phyloP scores from a whole-genome alignment of 1,284 basidiomycete genomes.

The Cryptococcus maquisensis region DNA sequence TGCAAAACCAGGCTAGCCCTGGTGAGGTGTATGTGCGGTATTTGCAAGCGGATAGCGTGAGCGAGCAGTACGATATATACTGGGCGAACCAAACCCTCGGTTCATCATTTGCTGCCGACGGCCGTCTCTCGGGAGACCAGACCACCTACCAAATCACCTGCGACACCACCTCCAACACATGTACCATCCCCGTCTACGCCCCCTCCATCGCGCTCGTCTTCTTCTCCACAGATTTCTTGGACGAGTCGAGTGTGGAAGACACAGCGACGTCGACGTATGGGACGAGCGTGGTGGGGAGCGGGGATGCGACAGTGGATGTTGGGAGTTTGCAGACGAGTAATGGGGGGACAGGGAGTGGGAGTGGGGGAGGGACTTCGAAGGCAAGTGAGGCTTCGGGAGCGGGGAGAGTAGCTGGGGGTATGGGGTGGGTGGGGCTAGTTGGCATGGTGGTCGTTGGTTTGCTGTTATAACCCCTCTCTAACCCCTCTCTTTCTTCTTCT shows the following conservation, averaged over 20 bases:
- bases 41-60: conserved; percentile 51
- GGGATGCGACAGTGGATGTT: conserved; percentile 40
- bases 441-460: background rate
- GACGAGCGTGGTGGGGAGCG: conserved; percentile 49
- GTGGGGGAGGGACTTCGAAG: conserved; percentile 18
- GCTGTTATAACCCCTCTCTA: background rate
- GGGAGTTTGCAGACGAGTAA: conserved; percentile 45
- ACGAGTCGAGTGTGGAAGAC: conserved; percentile 45
- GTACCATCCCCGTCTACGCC: conserved; percentile 62
- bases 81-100: conserved; percentile 72
- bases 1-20: conserved; percentile 23
- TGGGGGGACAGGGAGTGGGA: conserved; percentile 33
- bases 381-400: background rate
- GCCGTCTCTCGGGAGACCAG: conserved; percentile 56
- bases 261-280: conserved; percentile 55
- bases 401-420: background rate
- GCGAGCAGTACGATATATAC: conserved; percentile 64
- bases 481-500: background rate
- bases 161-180: conserved; percentile 48
- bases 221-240: conserved; percentile 54
- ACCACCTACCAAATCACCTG: conserved; percentile 58
- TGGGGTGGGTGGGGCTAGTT: background rate
- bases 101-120: conserved; percentile 60
- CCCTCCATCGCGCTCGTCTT: conserved; percentile 70
- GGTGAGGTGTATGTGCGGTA: conserved; percentile 40